These are phyloP conservation scores for Penicillium coffeae DNA, from an alignment of 495 filamentous ascomycete genomes.

Conservation along the genomic window DNA sequence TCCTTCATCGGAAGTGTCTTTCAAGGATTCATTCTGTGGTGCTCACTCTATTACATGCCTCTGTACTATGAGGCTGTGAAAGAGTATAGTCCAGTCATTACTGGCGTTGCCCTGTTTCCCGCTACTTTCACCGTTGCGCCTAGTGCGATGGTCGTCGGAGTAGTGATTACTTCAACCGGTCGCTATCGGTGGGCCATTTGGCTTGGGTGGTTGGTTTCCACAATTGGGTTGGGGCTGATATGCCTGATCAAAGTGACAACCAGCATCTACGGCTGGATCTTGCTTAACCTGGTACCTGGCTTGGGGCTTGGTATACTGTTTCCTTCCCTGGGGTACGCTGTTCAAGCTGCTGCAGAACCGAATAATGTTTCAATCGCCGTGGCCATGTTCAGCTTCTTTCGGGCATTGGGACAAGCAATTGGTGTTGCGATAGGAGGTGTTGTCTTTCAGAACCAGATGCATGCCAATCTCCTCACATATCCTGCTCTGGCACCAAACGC, in stretches of 20 bases:
- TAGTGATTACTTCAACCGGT: slow-evolving; percentile 41
- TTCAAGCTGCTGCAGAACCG: slow-evolving; percentile 45
- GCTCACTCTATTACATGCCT: slow-evolving; percentile 45
- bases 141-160: slow-evolving; percentile 45
- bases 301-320: slow-evolving; percentile 50
- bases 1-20: slow-evolving; percentile 41
- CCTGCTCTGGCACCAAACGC: slow-evolving; percentile 42
- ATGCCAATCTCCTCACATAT: slow-evolving; percentile 38
- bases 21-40: slow-evolving; percentile 50
- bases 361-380: slow-evolving; percentile 45
- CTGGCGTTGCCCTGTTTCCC: slow-evolving; percentile 45
- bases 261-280: slow-evolving; percentile 40
- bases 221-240: slow-evolving; percentile 44
- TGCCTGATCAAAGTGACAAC: slow-evolving; percentile 43
- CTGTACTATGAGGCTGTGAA: slow-evolving; percentile 53
- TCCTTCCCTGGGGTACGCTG: slow-evolving; percentile 42
- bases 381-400: slow-evolving; percentile 55
- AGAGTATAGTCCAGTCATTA: slow-evolving; percentile 41
- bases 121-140: slow-evolving; percentile 51
- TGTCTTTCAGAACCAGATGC: slow-evolving; percentile 60
- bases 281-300: slow-evolving; percentile 44
- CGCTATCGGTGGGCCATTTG: slow-evolving; percentile 50
- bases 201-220: slow-evolving; percentile 49
- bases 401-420: slow-evolving; percentile 50
- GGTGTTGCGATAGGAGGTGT: slow-evolving; percentile 56